phyloP scores from a whole-genome alignment of 306 rosid species.

The Elaeagnus macrophylla region DNA sequence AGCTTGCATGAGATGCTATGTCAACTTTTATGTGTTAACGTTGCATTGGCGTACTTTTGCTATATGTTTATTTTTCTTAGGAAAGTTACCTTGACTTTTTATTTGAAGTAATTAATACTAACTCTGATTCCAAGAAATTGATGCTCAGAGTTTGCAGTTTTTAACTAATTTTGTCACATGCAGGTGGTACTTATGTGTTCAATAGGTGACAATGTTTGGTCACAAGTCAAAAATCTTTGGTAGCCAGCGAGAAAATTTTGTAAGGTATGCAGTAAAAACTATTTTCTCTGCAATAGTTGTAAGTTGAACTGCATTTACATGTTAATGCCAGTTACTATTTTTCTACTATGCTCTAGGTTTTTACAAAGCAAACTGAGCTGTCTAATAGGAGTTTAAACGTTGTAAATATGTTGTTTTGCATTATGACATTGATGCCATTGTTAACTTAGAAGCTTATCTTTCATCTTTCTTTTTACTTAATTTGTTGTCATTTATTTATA shows the following conservation, averaged over 20 bases:
- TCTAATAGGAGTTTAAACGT: neutral
- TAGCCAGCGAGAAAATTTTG: slow-evolving; percentile 72
- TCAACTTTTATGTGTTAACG: neutral
- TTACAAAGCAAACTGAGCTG: neutral
- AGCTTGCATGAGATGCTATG: neutral
- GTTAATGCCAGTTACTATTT: slow-evolving; percentile 1
- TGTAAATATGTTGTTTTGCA: neutral
- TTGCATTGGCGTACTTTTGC: no score
- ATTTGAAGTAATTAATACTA: neutral
- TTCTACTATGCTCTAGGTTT: neutral
- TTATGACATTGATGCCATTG: neutral
- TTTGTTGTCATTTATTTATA: no score
- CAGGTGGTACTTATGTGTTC: slow-evolving; percentile 32
- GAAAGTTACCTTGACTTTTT: no score
- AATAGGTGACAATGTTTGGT: slow-evolving; percentile 45
- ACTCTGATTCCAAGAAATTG: neutral
- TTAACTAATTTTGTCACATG: neutral
- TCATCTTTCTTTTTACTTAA: no score
- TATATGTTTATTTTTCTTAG: no score
- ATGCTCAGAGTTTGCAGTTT: neutral
- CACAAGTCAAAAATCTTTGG: slow-evolving; percentile 59
- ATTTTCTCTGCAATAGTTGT: slow-evolving; percentile 16
- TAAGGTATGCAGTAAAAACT: slow-evolving; percentile 42
- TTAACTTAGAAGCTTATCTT: no score
- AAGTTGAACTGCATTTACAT: slow-evolving; percentile 15